Percentiles rank a stretch among this genome's conserved stretches.
Evolutionary conservation across 441 rosid species (phyloP).

Genomic region (Aquilaria agallochum): DNA sequence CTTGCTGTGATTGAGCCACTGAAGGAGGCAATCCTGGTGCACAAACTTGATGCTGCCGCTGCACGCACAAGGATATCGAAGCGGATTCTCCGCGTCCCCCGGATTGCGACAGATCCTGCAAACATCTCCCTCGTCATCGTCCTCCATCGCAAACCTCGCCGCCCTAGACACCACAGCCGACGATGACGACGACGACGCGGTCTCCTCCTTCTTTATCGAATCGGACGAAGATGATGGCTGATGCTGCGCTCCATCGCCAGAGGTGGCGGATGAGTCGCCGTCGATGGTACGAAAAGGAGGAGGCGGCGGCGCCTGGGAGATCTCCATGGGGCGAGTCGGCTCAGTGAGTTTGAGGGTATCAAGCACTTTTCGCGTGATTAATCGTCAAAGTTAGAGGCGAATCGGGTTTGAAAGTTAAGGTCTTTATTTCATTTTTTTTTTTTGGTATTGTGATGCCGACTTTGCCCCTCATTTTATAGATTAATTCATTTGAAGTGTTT

Average conservation of each 20-base stretch:
- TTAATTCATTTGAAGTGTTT: no score
- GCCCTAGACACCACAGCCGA: conserved; percentile 20
- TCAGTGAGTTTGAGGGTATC: conserved; percentile 3
- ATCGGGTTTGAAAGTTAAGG: no score
- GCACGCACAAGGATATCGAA: conserved; percentile 94
- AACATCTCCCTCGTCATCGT: conserved; percentile 92
- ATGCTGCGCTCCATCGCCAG: conserved; percentile 18
- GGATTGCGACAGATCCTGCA: conserved; percentile 99
- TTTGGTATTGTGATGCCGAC: no score
- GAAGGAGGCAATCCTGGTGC: conserved; percentile 97
- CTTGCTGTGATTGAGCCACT: conserved; percentile 99
- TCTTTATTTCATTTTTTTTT: no score
- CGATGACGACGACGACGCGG: conserved; percentile 22
- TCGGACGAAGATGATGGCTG: conserved; percentile 27
- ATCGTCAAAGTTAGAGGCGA: no score
- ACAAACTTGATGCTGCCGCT: conserved; percentile 98
- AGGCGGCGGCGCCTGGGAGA: conserved; percentile 33
- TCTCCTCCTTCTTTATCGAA: conserved; percentile 25
- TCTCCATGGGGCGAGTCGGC: conserved; percentile 45
- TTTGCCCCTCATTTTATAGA: no score
- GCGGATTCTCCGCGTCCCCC: conserved; percentile 88
- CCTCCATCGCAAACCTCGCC: conserved; percentile 54
- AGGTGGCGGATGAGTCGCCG: conserved; percentile 16
- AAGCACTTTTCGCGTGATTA: no score
- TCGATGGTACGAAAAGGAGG: conserved; percentile 20